Conservation (phyloP, 2,329 filamentous ascomycete species). For the Lachnellula occidentalis region DNA sequence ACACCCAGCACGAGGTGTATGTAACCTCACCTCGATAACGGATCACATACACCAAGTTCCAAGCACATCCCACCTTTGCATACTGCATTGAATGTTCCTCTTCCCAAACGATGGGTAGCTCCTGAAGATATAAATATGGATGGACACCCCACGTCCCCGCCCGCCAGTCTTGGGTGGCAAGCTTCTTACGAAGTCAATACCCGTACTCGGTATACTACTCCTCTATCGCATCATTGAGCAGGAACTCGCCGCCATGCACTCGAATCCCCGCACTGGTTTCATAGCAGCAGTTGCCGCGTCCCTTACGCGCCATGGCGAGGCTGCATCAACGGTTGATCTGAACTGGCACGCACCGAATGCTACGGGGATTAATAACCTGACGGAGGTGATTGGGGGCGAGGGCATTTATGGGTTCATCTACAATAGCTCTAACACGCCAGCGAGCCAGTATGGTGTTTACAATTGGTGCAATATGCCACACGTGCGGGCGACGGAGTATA, state of each 20-base stretch:
- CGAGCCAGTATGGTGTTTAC: constrained; percentile 55
- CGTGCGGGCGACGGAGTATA: constrained; percentile 62
- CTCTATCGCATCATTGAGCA: constrained; percentile 13
- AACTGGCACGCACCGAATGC: constrained; percentile 53
- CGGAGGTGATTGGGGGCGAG: constrained; percentile 47
- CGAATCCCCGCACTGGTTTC: constrained; percentile 13
- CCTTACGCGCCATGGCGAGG: constrained; percentile 13
- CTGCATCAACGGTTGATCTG: constrained; percentile 18
- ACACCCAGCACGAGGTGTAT: too few species aligned
- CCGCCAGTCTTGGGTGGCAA: constrained; percentile 2
- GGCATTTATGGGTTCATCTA: constrained; percentile 72
- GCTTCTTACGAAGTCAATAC: constrained; percentile 16
- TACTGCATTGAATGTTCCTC: too few species aligned
- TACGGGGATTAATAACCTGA: constrained; percentile 56
- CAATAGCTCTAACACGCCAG: constrained; percentile 56
- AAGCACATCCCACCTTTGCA: too few species aligned
- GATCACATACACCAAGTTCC: too few species aligned
- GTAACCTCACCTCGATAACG: too few species aligned
- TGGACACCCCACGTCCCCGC: constrained; percentile 11
- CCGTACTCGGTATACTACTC: constrained; percentile 12
- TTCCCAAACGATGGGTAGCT: too few species aligned
- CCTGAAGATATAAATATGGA: constrained; percentile 19
- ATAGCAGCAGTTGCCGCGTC: constrained; percentile 20
- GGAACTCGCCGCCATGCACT: constrained; percentile 17
- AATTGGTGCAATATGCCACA: constrained; percentile 87